Base-by-base conservation (phyloP, 2,329 filamentous ascomycete species). In the Salinomyces thailandicus region DNA sequence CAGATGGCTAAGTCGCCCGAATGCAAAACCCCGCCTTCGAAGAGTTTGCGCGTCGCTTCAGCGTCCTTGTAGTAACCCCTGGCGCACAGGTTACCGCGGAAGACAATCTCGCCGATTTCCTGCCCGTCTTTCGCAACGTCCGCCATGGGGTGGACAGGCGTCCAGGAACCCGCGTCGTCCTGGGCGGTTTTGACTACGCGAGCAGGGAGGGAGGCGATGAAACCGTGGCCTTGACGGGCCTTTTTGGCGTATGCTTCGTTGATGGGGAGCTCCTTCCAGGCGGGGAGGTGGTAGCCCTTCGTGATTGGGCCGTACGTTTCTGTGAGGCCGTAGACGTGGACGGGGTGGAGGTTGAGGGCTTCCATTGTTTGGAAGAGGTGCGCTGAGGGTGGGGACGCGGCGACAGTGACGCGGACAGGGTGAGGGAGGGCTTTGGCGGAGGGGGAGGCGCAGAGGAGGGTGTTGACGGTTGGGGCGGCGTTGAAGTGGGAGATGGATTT, bases 251-350 rank as follows among this genome's bases (percentile, higher is more conserved):
- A 98, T 58, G 82, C 86, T 43, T 95, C 84, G 18, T 81, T 76
- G 4, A 66, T 47, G 0, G 82, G 73, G 1, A 95, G 67, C 0
- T 59, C 53, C n/a, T 91, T 77, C 91, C 91, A 98, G 18, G 73
- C 69, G 0, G 86, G 85, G 63, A 96, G 73, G 38, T 81, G 70
- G 53, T 98, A 98, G 7, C 87, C 85, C 59, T 93, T 94, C 1
- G 87, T 96, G 42, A 95, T 89, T 7, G 91, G 91, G 0, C 91
- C 91, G 53, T 96, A 96, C 0, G 89, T 96, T 64, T 96, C 79
- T 2, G 77, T 80, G 50, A 80, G 54, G 26, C 91, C 91, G 58
- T 98, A 98, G 5, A 93, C 86, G 57, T 98, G 91, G 1, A 95
- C 85, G 0, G 91, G 91, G 15, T 80, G 72, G 5, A 98, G 71